These are phyloP conservation scores for Fomitopsis pulvina DNA, from an alignment of 768 basidiomycete genomes.

Conservation along the genomic window DNA sequence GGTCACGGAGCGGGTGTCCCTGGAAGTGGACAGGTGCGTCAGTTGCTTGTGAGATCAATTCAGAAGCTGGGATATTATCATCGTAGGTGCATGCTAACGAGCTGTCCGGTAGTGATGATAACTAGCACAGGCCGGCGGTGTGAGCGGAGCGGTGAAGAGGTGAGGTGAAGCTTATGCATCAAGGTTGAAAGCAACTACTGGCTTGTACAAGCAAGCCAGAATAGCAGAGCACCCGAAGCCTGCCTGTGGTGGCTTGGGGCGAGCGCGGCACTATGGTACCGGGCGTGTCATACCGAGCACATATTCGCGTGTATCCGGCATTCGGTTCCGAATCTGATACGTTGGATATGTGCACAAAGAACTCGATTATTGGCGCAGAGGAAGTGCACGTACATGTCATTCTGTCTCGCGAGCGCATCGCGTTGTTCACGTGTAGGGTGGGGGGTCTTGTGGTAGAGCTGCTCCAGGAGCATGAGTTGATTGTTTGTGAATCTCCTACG, in stretches of 20 bases:
- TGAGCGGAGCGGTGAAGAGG: too few species aligned
- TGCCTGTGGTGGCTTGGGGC: too few species aligned
- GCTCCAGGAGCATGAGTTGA: conserved; percentile 68
- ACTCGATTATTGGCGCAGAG: background rate
- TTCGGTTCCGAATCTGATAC: too few species aligned
- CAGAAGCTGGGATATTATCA: background rate
- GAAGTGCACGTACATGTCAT: conserved; percentile 49
- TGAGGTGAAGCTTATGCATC: too few species aligned
- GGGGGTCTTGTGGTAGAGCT: conserved; percentile 64
- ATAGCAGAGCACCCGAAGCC: too few species aligned
- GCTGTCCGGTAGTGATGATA: too few species aligned
- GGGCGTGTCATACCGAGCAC: too few species aligned
- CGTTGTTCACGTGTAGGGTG: conserved; percentile 74
- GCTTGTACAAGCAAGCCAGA: too few species aligned
- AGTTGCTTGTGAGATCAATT: conserved; percentile 4
- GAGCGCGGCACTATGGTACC: too few species aligned
- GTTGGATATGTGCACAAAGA: conserved; percentile 23
- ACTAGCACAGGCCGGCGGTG: too few species aligned
- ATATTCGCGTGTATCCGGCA: too few species aligned
- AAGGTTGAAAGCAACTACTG: too few species aligned
- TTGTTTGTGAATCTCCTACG: conserved; percentile 63
- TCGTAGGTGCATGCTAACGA: background rate
- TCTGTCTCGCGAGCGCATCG: conserved; percentile 52
- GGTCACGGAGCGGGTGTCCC: conserved; percentile 24
- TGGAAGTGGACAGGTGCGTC: conserved; percentile 2